These are phyloP conservation scores for Pilasporangium apinafurcum DNA, from an alignment of 352 stramenopile species.

Conservation along the genomic window DNA sequence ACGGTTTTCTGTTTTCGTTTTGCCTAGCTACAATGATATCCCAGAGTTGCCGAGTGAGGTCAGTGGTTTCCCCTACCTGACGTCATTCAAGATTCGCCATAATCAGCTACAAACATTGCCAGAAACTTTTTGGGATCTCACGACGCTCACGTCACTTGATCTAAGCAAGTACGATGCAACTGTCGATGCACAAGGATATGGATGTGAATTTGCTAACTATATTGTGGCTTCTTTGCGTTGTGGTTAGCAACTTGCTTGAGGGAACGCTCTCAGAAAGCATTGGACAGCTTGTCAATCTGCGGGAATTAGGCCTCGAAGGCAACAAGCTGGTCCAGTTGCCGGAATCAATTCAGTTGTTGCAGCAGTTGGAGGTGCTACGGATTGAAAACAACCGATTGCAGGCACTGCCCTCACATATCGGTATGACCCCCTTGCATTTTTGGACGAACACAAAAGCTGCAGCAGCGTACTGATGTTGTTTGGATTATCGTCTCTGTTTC, in stretches of 20 bases:
- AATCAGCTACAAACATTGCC: constrained; percentile 52
- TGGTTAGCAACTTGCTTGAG: constrained; percentile 62
- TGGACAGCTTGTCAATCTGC: constrained; percentile 42
- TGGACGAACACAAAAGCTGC: too few relatives aligned
- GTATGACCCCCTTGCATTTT: constrained; percentile 6
- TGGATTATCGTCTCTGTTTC: background rate
- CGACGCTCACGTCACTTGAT: constrained; percentile 55
- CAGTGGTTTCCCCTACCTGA: constrained; percentile 33
- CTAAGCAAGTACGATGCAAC: constrained; percentile 61
- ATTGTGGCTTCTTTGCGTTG: constrained; percentile 4
- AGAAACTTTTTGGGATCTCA: constrained; percentile 45
- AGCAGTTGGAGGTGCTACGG: constrained; percentile 46
- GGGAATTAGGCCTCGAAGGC: constrained; percentile 48
- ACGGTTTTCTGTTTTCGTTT: too few relatives aligned
- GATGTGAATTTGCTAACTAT: background rate
- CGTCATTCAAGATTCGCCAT: constrained; percentile 69
- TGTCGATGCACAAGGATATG: background rate
- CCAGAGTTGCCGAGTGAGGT: constrained; percentile 38
- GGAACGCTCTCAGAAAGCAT: constrained; percentile 40
- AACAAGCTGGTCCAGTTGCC: constrained; percentile 64
- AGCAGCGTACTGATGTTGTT: background rate
- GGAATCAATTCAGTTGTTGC: constrained; percentile 32
- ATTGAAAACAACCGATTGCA: constrained; percentile 61
- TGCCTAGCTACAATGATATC: constrained; percentile 74
- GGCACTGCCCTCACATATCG: constrained; percentile 40